Evolutionary conservation across 805 yeast species (phyloP).

Genomic region (Nakazawaea ishiwadae): DNA sequence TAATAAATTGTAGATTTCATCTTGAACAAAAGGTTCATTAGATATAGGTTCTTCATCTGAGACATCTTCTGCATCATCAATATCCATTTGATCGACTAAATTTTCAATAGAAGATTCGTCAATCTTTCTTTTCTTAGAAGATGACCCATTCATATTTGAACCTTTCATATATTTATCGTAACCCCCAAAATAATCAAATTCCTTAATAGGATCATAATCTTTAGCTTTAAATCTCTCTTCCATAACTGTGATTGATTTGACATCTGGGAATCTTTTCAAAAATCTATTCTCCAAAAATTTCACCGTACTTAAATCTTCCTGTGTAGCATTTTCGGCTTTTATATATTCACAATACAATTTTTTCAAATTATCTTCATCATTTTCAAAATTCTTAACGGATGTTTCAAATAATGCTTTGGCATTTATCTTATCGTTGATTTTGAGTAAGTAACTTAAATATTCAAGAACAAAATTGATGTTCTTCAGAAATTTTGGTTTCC

Average conservation of each 20-base stretch:
- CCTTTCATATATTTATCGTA: slow-evolving; percentile 2
- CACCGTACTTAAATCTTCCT: slow-evolving; percentile 67
- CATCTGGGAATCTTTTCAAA: slow-evolving; percentile 60
- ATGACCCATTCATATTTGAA: not conserved
- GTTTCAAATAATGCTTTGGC: slow-evolving; percentile 82
- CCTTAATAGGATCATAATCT: slow-evolving; percentile 31
- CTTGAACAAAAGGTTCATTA: slow-evolving; percentile 22
- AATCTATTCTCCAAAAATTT: slow-evolving; percentile 63
- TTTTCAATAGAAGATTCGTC: not conserved
- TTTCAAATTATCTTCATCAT: slow-evolving; percentile 33
- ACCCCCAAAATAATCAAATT: slow-evolving; percentile 29
- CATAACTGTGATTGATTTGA: slow-evolving; percentile 30
- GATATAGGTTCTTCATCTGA: slow-evolving; percentile 13
- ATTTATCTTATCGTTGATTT: slow-evolving; percentile 60
- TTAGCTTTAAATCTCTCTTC: slow-evolving; percentile 25
- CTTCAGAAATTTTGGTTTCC: slow-evolving; percentile 34
- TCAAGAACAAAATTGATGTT: slow-evolving; percentile 59
- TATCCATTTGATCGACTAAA: slow-evolving; percentile 14
- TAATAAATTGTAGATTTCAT: slow-evolving; percentile 45
- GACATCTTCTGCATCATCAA: slow-evolving; percentile 16
- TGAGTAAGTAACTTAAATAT: slow-evolving; percentile 69
- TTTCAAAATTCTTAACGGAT: slow-evolving; percentile 51
- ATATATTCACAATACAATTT: slow-evolving; percentile 53
- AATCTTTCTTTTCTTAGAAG: slow-evolving; percentile 11
- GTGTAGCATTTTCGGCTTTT: slow-evolving; percentile 55